phyloP scores from a whole-genome alignment of 768 basidiomycete species.

The Tricholoma terreum region DNA sequence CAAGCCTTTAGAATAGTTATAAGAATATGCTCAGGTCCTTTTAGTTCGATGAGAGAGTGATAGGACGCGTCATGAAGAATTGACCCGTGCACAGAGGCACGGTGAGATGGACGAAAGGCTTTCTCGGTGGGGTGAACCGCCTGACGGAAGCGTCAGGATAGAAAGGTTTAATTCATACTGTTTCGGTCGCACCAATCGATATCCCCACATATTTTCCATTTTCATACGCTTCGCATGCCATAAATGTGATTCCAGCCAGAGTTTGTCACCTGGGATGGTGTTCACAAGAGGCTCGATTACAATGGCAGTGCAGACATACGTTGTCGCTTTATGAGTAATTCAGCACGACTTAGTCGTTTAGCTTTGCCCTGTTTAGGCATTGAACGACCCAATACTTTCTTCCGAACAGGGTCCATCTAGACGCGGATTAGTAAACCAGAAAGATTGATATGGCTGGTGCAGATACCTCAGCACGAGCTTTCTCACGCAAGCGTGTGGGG shows the following conservation, averaged over 20 bases:
- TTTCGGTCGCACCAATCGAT: slow-evolving; percentile 60
- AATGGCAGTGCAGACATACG: slow-evolving; percentile 39
- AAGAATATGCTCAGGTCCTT: slow-evolving; percentile 57
- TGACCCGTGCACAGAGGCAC: slow-evolving; percentile 80
- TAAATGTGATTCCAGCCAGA: slow-evolving; percentile 94
- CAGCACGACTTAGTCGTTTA: slow-evolving; percentile 55
- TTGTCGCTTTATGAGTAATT: slow-evolving; percentile 68
- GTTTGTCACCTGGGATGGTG: slow-evolving; percentile 61
- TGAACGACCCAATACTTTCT: slow-evolving; percentile 37
- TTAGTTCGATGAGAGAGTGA: slow-evolving; percentile 69
- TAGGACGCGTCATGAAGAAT: slow-evolving; percentile 93
- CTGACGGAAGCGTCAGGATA: slow-evolving; percentile 32
- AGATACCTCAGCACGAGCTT: slow-evolving; percentile 78
- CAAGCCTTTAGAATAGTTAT: slow-evolving; percentile 48
- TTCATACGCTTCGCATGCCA: slow-evolving; percentile 98
- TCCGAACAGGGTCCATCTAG: slow-evolving; percentile 48
- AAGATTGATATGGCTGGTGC: neutral
- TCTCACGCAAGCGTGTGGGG: slow-evolving; percentile 76
- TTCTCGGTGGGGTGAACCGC: slow-evolving; percentile 89
- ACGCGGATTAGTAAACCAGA: neutral
- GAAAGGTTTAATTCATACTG: neutral
- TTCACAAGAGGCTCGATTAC: neutral
- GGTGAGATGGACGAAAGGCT: slow-evolving; percentile 85
- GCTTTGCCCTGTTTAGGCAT: slow-evolving; percentile 64
- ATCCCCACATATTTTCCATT: slow-evolving; percentile 93